Evolutionary conservation across 2,329 filamentous ascomycete species (phyloP), one percentile per base, ranked within the genome.

Genomic region (Botrytis hyacinthi): DNA sequence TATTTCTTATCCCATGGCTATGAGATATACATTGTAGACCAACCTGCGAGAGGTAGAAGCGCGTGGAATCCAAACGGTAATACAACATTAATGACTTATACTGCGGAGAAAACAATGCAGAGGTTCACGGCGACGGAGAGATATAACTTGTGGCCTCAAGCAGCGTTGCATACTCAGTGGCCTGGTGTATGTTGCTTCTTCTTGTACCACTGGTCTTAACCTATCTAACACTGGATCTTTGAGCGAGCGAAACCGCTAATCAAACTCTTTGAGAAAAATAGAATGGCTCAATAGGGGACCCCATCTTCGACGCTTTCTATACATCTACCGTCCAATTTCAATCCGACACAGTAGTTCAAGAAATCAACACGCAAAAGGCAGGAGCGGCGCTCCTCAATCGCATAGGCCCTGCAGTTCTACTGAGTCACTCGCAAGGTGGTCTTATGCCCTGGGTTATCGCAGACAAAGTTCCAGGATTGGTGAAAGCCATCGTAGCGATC

Each of bases 1-100:
- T 84, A 82, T 74, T 86, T 85, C 74, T 78, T 86, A 26, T 77
- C 80, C 12, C 78, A 83, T 44, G 85, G 85, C 26, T 86, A 86
- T 74, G 80, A 80, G 40, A 80, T 85, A 65, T 87, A 86, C 76
- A 79, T 87, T 20, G 68, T 80, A 35, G 80, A 81, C 68, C 76
- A 80, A 46, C 76, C 79, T 0, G 40, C 44, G n/a, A 67, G 74
- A 29, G 66, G 44, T 18, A 61, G 72, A 59, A 69, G 63, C 26
- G 42, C 60, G 5, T 74, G 72, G 54, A 76, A 75, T 29, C 79
- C 78, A 3, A 46, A 42, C 54, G 72, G 74, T 22, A 75, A 74
- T 14, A 71, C 70, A 3, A 74, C 69, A 1, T 72, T 75, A 37
- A 57, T 46, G 4, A 74, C 73, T 14, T 75, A 67, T 51, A n/a